A percentile compares a stretch with the other conserved stretches of the same genome.
phyloP scores from a whole-genome alignment of 1,139 yeast genomes.

The Lodderomyces elongisporus region DNA sequence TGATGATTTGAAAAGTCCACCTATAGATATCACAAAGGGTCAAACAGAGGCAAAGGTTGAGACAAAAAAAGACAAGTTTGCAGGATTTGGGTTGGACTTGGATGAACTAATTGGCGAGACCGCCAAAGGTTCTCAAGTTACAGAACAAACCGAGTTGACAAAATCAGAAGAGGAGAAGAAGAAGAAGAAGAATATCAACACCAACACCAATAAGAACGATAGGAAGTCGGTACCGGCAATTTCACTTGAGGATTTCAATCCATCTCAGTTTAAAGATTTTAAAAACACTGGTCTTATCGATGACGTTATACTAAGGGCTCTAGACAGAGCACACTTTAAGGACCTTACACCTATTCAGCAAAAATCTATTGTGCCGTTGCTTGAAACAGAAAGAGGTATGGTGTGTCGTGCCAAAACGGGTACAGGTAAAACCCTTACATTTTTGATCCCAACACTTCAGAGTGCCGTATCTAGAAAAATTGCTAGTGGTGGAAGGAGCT shows the following conservation, averaged over 20 bases:
- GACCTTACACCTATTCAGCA: constrained; percentile 78
- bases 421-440: constrained; percentile 91
- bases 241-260: constrained; percentile 4
- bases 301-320: constrained; percentile 22
- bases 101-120: no score
- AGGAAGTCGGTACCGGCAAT: no score
- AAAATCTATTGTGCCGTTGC: constrained; percentile 61
- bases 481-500: constrained; percentile 12
- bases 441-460: constrained; percentile 74
- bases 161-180: no score
- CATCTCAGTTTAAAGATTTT: constrained; percentile 10
- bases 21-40: no score
- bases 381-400: constrained; percentile 54
- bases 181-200: no score
- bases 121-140: no score
- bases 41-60: no score
- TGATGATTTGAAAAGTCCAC: no score
- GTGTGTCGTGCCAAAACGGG: constrained; percentile 93
- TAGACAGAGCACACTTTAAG: constrained; percentile 38
- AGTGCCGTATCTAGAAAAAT: constrained; percentile 16
- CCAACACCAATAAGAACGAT: no score
- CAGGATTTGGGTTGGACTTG: no score
- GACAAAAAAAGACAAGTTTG: no score
- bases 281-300: constrained; percentile 14
- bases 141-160: no score